Conservation (phyloP, 345 rosid genomes). For the Ceriops decandra region DNA sequence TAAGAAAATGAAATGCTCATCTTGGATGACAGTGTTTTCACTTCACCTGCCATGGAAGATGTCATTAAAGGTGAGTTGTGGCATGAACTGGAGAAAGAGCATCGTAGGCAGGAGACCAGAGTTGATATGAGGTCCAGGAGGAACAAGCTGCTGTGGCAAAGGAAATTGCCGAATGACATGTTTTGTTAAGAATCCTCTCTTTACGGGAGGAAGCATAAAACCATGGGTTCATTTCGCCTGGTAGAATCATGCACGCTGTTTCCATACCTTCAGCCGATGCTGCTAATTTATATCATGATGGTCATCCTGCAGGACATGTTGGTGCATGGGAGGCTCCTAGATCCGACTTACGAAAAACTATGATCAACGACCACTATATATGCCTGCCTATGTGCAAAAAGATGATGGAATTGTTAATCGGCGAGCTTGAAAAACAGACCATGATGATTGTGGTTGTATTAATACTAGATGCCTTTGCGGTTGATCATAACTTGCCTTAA, state of each 20-base stretch:
- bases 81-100: conserved; percentile 75
- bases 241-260: conserved; percentile 77
- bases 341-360: conserved; percentile 74
- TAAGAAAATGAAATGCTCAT: conserved; percentile 65
- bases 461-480: background rate
- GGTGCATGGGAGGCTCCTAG: conserved; percentile 71
- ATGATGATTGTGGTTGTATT: conserved; percentile 24
- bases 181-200: conserved; percentile 25
- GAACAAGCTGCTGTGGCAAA: conserved; percentile 75
- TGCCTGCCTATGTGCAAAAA: no score
- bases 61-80: conserved; percentile 67
- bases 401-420: conserved; percentile 7
- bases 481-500: no score
- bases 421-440: conserved; percentile 43
- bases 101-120: conserved; percentile 28
- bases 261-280: conserved; percentile 29
- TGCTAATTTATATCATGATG: conserved; percentile 16
- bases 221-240: conserved; percentile 76
- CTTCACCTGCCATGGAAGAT: conserved; percentile 40
- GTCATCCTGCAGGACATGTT: conserved; percentile 31
- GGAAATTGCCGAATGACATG: conserved; percentile 64
- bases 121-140: conserved; percentile 50
- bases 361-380: conserved; percentile 48
- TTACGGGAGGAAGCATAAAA: conserved; percentile 40
- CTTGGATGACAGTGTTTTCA: conserved; percentile 32